phyloP scores from a whole-genome alignment of 805 yeast species.

The Wickerhamomyces ciferrii region DNA sequence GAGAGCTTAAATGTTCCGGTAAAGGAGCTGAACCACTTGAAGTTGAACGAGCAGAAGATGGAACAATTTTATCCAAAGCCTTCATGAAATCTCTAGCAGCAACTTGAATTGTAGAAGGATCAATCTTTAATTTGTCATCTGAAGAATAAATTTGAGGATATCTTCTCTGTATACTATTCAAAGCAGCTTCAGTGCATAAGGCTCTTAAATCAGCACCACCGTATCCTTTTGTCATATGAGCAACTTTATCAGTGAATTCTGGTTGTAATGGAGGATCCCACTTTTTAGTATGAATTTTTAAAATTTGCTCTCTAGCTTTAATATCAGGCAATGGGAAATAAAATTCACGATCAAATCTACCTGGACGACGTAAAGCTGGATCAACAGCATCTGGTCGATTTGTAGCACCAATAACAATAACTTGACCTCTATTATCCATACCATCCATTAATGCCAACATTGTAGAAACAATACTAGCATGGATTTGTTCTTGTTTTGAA shows the following conservation, averaged over 20 bases:
- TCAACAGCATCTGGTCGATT: conserved; percentile 98
- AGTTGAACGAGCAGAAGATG: conserved; percentile 86
- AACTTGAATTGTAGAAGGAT: conserved; percentile 68
- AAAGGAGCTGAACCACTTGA: conserved; percentile 71
- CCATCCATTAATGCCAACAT: conserved; percentile 97
- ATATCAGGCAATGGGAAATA: conserved; percentile 90
- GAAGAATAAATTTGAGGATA: conserved; percentile 90
- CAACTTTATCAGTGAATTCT: conserved; percentile 58
- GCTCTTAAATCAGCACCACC: conserved; percentile 98
- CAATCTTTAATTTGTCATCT: conserved; percentile 64
- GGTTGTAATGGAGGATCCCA: conserved; percentile 76
- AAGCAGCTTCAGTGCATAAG: conserved; percentile 91
- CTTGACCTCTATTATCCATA: conserved; percentile 98
- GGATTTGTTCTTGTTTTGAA: conserved; percentile 96
- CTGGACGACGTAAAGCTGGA: conserved; percentile 95
- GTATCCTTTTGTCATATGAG: conserved; percentile 85
- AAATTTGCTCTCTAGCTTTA: conserved; percentile 71
- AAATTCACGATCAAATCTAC: conserved; percentile 94
- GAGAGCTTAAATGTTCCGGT: conserved; percentile 65
- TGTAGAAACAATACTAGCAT: conserved; percentile 95
- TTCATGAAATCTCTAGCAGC: conserved; percentile 79
- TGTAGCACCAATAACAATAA: conserved; percentile 96
- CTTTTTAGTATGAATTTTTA: conserved; percentile 79
- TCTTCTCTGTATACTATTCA: conserved; percentile 83
- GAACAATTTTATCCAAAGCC: conserved; percentile 82